Conservation (phyloP, 176 grass and related monocot genomes). For the Cocos nucifera region DNA sequence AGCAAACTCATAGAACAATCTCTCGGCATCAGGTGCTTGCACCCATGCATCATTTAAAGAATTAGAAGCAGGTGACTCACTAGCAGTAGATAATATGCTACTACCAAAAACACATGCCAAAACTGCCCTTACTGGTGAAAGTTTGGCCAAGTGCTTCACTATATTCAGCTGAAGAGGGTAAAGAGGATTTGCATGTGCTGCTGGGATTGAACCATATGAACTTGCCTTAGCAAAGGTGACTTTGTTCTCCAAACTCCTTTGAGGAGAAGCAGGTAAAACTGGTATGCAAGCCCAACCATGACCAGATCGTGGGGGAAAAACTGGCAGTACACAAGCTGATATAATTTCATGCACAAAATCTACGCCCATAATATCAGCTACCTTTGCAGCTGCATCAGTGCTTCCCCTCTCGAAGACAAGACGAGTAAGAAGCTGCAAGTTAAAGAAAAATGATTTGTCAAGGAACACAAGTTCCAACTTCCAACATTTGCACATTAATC, state of each 20-base stretch:
- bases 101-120: constrained; percentile 92
- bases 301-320: constrained; percentile 75
- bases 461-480: neutral
- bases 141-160: constrained; percentile 71
- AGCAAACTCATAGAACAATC: constrained; percentile 89
- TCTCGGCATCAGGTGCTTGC: constrained; percentile 59
- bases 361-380: constrained; percentile 80
- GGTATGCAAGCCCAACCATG: constrained; percentile 97
- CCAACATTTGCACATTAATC: too few relatives aligned
- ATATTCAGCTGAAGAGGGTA: constrained; percentile 87
- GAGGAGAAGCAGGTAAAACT: constrained; percentile 43
- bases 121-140: constrained; percentile 89
- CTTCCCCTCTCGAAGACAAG: constrained; percentile 89
- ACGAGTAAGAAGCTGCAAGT: constrained; percentile 77
- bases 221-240: constrained; percentile 8
- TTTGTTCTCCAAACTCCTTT: constrained; percentile 32
- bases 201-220: constrained; percentile 19
- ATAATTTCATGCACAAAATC: constrained; percentile 96
- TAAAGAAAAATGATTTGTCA: constrained; percentile 22
- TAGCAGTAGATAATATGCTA: constrained; percentile 63
- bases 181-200: constrained; percentile 44
- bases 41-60: constrained; percentile 30
- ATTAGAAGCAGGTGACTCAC: constrained; percentile 42
- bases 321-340: constrained; percentile 87
- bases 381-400: constrained; percentile 81